Base-by-base conservation (phyloP, 495 filamentous ascomycete genomes). In the Aspergillus biplanus region DNA sequence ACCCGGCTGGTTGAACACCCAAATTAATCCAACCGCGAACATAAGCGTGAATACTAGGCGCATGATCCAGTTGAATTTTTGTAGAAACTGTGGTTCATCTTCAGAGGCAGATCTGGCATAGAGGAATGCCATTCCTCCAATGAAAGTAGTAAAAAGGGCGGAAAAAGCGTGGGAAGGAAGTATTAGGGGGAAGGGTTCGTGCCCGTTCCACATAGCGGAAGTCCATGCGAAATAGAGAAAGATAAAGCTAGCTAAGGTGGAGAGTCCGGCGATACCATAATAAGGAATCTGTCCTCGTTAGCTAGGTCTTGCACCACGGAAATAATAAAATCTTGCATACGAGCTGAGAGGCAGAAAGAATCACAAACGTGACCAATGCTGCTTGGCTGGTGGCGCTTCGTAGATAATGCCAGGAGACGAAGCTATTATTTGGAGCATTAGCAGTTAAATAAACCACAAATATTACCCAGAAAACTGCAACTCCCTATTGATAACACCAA, bases 291-390 rank as follows among this genome's bases (percentile, higher is more conserved):
- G 61, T 7, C 15, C 9, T n/a, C 58, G 39, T 77, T 56, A 73
- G 65, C 49, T 34, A 27, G 21, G 15, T 15, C 15, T 49, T 33
- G 27, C 21, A 21, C 9, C 11, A 50, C 6, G 6, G 21, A 27
- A 18, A 50, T 5, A 18, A 18, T 9, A 9, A 18, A 27, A 9
- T 31, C 5, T n/a, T 8, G 72, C 80, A 52, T 54, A 83, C 81
- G 21, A 82, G 63, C 50, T 80, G 75, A 64, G 74, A 77, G 15
- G 75, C 73, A 13, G 74, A 80, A 9, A 79, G 16, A 12, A 75
- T 39, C 15, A 75, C 65, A 13, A 74, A 53, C 7, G 73, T 52
- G 21, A 69, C 67, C 33, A 83, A 33, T 7, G 73, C 31, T 11
- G 71, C 69, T 59, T 79, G 72, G 18, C 74, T 71, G 35, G 73